Evolutionary conservation across 371 early-diverging fungal genomes (phyloP).

Genomic region (Nosema bombycis): DNA sequence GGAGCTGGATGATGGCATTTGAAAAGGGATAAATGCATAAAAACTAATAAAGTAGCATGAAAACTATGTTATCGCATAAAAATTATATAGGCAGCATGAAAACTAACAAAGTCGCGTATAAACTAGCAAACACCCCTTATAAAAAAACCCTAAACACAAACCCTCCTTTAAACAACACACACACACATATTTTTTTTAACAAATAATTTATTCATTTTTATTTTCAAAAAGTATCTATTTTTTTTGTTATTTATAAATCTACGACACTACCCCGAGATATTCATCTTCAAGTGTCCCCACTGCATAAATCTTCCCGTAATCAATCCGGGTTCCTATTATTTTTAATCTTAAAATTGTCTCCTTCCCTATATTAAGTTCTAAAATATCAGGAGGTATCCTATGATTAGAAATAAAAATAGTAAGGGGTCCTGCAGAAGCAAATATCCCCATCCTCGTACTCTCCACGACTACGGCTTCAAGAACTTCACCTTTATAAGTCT

Average conservation of each 20-base stretch:
- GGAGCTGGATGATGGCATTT: too few species aligned
- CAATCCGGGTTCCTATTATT: constrained; percentile 82
- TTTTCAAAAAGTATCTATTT: too few species aligned
- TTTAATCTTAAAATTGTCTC: constrained; percentile 78
- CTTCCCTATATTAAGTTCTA: constrained; percentile 72
- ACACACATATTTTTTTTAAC: too few species aligned
- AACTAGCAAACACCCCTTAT: too few species aligned
- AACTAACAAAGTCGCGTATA: too few species aligned
- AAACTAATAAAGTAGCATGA: too few species aligned
- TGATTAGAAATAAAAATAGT: constrained; percentile 84
- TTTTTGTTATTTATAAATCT: background rate
- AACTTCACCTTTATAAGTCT: constrained; percentile 89
- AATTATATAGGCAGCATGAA: too few species aligned
- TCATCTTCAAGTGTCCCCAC: constrained; percentile 66
- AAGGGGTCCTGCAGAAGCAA: constrained; percentile 87
- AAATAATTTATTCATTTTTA: too few species aligned
- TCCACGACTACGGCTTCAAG: constrained; percentile 84
- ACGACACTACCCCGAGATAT: constrained; percentile 59
- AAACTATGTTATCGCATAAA: too few species aligned
- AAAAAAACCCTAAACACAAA: too few species aligned
- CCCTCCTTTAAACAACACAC: too few species aligned
- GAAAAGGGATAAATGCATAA: too few species aligned
- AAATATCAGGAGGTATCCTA: constrained; percentile 67
- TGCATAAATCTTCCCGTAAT: constrained; percentile 76
- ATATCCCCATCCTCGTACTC: constrained; percentile 91